Evolutionary conservation across 371 early-diverging fungal genomes (phyloP).

Genomic region (Actinomucor elegans): DNA sequence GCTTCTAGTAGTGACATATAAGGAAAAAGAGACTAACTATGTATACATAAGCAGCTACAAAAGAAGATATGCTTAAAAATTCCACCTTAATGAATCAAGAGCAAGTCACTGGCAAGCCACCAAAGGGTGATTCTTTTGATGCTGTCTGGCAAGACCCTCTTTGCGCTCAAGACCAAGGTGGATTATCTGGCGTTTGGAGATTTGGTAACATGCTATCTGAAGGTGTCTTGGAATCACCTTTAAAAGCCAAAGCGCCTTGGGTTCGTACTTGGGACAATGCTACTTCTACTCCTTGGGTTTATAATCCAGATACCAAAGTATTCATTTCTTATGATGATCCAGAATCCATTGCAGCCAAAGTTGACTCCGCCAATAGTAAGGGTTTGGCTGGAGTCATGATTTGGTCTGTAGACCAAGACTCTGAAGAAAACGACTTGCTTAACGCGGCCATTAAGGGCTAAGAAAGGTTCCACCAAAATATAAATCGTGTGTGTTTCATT

Average conservation of each 20-base stretch:
- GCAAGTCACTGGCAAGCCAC: conserved; percentile 22
- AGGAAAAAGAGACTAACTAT: neutral
- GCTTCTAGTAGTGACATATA: neutral
- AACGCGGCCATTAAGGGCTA: conserved; percentile 8
- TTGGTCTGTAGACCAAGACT: conserved; percentile 41
- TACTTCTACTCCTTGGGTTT: conserved; percentile 60
- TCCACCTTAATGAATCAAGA: conserved; percentile 29
- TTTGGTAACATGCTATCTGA: conserved; percentile 53
- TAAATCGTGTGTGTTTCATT: neutral
- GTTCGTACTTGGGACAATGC: conserved; percentile 49
- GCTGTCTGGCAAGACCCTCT: conserved; percentile 20
- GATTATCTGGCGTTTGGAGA: conserved; percentile 51
- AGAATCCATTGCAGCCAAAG: conserved; percentile 47
- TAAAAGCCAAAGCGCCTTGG: conserved; percentile 49
- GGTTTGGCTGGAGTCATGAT: conserved; percentile 55
- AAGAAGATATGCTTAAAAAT: conserved; percentile 28
- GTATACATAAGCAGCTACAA: conserved; percentile 20
- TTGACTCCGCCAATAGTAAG: conserved; percentile 36
- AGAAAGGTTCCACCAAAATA: neutral
- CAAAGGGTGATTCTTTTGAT: conserved; percentile 39
- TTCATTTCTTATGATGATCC: conserved; percentile 68
- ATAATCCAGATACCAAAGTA: conserved; percentile 47
- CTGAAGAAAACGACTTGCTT: conserved; percentile 23
- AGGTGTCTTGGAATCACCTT: conserved; percentile 45
- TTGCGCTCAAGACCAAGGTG: conserved; percentile 26